Percentiles rank a stretch among this genome's conserved stretches.
Conservation (phyloP, 768 basidiomycete genomes). For the Gloeophyllum trabeum region DNA sequence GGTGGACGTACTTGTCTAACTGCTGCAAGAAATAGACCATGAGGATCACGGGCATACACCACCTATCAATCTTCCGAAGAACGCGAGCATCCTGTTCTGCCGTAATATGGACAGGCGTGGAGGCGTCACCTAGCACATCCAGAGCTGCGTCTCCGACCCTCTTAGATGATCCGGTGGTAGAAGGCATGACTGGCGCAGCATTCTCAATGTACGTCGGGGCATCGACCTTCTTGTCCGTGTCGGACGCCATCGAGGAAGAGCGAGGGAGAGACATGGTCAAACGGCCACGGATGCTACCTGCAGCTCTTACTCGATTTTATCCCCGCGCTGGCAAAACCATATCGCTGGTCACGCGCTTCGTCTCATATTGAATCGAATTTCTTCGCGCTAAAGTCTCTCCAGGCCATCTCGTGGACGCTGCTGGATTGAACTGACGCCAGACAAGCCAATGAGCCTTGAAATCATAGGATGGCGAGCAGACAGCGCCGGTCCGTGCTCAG, state of each 20-base stretch:
- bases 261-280: background rate
- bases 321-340: no score
- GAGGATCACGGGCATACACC: constrained; percentile 27
- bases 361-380: no score
- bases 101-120: constrained; percentile 8
- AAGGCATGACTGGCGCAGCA: constrained; percentile 18
- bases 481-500: no score
- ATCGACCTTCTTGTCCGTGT: constrained; percentile 2
- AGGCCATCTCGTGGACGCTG: no score
- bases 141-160: constrained; percentile 9
- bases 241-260: background rate
- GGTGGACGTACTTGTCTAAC: constrained; percentile 25
- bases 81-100: constrained; percentile 21
- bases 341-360: no score
- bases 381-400: no score
- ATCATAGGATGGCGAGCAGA: no score
- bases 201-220: constrained; percentile 17
- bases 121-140: constrained; percentile 5
- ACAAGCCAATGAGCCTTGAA: no score
- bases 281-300: no score
- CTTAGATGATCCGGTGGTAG: background rate
- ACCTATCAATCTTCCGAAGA: constrained; percentile 26
- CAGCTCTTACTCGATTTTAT: no score
- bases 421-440: no score
- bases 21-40: constrained; percentile 31